phyloP scores from a whole-genome alignment of 129 eudicot species.

The Lactuca saligna region DNA sequence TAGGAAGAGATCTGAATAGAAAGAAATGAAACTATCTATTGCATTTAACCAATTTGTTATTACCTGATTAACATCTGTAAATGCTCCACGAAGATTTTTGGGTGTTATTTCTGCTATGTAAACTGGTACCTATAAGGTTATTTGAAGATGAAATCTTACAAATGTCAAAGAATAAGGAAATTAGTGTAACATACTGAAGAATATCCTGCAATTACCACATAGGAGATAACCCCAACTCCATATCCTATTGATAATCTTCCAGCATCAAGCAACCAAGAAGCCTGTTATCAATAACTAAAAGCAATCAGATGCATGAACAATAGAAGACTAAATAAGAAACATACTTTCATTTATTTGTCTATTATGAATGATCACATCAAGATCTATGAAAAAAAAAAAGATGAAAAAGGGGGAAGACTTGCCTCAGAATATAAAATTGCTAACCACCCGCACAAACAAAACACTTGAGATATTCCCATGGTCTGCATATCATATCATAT shows the following conservation, averaged over 20 bases:
- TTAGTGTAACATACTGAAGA: not conserved
- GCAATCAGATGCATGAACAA: not conserved
- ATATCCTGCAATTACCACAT: conserved; percentile 52
- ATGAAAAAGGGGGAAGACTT: conserved; percentile 20
- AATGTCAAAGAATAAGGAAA: conserved; percentile 17
- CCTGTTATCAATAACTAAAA: conserved; percentile 41
- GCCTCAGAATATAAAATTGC: conserved; percentile 67
- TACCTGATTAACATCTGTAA: conserved; percentile 78
- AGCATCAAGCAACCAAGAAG: conserved; percentile 67
- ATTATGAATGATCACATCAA: not conserved
- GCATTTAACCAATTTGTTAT: not conserved
- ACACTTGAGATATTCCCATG: conserved; percentile 73
- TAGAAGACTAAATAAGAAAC: too few relatives aligned
- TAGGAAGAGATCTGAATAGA: too few relatives aligned
- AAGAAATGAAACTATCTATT: too few relatives aligned
- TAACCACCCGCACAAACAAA: conserved; percentile 69
- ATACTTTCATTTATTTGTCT: not conserved
- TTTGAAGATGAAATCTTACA: conserved; percentile 6
- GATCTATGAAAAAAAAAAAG: not conserved
- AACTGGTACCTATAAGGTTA: conserved; percentile 60
- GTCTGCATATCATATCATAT: conserved; percentile 50
- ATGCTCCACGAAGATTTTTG: conserved; percentile 82
- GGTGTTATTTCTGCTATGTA: conserved; percentile 95
- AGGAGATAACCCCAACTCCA: conserved; percentile 71
- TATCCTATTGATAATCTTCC: conserved; percentile 74